These are phyloP conservation scores for Stemphylium vesicarium DNA, from an alignment of 2,329 filamentous ascomycete species.

Conservation along the genomic window DNA sequence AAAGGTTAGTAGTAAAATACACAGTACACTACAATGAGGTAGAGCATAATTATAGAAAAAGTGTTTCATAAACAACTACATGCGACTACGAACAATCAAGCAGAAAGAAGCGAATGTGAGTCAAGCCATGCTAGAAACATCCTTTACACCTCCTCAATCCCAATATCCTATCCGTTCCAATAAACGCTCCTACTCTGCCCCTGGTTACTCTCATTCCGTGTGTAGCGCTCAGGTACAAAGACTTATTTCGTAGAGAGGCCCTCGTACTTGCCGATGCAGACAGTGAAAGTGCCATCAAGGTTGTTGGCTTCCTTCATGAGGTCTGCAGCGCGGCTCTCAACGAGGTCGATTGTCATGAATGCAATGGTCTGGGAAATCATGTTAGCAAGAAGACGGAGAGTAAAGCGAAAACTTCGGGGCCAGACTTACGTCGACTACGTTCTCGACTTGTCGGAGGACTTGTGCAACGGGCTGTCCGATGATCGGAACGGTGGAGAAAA, in stretches of 20 bases:
- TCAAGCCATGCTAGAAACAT: too few species aligned
- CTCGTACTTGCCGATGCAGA: neutral
- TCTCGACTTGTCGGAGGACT: constrained; percentile 22
- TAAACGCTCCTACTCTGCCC: too few species aligned
- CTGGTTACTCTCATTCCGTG: too few species aligned
- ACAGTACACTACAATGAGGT: too few species aligned
- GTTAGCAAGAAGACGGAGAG: neutral
- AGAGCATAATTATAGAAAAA: too few species aligned
- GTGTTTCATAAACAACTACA: too few species aligned
- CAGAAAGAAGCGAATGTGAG: too few species aligned
- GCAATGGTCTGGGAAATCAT: neutral
- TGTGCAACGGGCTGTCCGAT: constrained; percentile 19
- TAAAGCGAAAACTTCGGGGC: rapidly evolving
- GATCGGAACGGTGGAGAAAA: constrained; percentile 19
- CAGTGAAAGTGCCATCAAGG: neutral
- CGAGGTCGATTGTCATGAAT: neutral
- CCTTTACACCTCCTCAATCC: too few species aligned
- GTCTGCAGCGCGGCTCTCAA: neutral
- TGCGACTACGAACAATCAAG: too few species aligned
- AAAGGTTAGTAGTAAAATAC: too few species aligned
- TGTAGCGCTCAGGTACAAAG: too few species aligned
- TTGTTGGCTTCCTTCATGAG: neutral
- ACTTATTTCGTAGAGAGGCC: neutral
- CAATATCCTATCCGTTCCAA: too few species aligned
- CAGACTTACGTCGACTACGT: constrained; percentile 23